Evolutionary conservation across 164 flowering plant genomes (phyloP).

Genomic region (Chimonanthus salicifolius): DNA sequence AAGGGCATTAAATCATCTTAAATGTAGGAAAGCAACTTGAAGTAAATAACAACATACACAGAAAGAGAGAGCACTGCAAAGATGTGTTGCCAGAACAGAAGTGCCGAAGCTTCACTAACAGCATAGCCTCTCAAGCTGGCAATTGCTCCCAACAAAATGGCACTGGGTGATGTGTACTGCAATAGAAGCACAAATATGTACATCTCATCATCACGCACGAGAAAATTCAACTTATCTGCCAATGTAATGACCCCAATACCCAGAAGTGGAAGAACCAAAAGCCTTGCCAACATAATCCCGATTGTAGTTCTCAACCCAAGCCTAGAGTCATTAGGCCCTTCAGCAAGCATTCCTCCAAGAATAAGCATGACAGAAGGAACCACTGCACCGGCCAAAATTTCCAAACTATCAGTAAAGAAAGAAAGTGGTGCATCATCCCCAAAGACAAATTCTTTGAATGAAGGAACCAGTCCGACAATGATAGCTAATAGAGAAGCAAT

Average conservation of each 20-base stretch:
- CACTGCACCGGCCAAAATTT: slow-evolving; percentile 57
- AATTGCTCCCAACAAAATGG: slow-evolving; percentile 86
- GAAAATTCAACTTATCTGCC: slow-evolving; percentile 49
- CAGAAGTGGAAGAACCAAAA: slow-evolving; percentile 69
- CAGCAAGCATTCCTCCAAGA: slow-evolving; percentile 76
- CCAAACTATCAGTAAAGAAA: slow-evolving; percentile 61
- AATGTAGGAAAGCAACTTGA: slow-evolving; percentile 39
- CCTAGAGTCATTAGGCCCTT: slow-evolving; percentile 56
- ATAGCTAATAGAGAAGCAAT: slow-evolving; percentile 79
- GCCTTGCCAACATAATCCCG: slow-evolving; percentile 59
- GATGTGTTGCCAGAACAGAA: slow-evolving; percentile 91
- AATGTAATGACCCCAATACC: slow-evolving; percentile 60
- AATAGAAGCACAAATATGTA: slow-evolving; percentile 63
- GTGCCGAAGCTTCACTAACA: slow-evolving; percentile 80
- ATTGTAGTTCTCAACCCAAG: slow-evolving; percentile 57
- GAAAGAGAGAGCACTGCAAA: slow-evolving; percentile 68
- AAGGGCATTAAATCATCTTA: slow-evolving; percentile 17
- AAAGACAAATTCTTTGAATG: slow-evolving; percentile 46
- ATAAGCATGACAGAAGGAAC: slow-evolving; percentile 64
- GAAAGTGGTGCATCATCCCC: slow-evolving; percentile 71
- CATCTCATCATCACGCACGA: slow-evolving; percentile 56
- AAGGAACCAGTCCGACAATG: slow-evolving; percentile 63
- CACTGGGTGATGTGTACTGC: slow-evolving; percentile 87
- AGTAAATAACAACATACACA: slow-evolving; percentile 57
- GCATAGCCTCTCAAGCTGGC: slow-evolving; percentile 94